A percentile compares a stretch with the other conserved stretches of the same genome.
These are phyloP conservation scores for Phytophthora chlamydospora DNA, from an alignment of 352 stramenopile genomes.

Conservation along the genomic window DNA sequence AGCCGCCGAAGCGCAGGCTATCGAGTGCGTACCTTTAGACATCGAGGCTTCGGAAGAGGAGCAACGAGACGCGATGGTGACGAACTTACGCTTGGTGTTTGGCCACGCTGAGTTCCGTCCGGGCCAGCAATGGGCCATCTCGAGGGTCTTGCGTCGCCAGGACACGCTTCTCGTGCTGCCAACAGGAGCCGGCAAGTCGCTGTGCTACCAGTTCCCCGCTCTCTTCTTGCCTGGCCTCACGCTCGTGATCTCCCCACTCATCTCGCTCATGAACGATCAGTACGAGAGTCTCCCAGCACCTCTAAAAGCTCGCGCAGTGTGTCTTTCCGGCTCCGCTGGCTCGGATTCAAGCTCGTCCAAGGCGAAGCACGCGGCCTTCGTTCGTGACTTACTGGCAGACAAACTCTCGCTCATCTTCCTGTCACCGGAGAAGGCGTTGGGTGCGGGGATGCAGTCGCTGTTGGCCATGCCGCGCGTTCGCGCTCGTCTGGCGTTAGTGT, in stretches of 20 bases:
- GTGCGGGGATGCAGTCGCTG: conserved; percentile 79
- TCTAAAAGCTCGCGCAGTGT: conserved; percentile 62
- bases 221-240: conserved; percentile 88
- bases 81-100: conserved; percentile 87
- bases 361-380: conserved; percentile 65
- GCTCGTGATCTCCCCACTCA: conserved; percentile 93
- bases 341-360: conserved; percentile 46
- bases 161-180: conserved; percentile 94
- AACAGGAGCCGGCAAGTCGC: conserved; percentile 98
- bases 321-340: conserved; percentile 51
- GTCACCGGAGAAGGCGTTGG: conserved; percentile 90
- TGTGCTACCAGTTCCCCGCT: conserved; percentile 97
- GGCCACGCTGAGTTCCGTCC: conserved; percentile 80
- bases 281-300: conserved; percentile 79
- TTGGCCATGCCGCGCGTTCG: conserved; percentile 47
- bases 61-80: conserved; percentile 59
- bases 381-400: conserved; percentile 65
- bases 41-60: conserved; percentile 46
- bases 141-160: conserved; percentile 65
- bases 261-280: conserved; percentile 95
- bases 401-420: conserved; percentile 90
- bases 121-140: conserved; percentile 86
- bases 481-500: conserved; percentile 80
- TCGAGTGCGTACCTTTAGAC: conserved; percentile 62
- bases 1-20: conserved; percentile 26